Conservation (phyloP, 148 eudicot species). For the Drosera capensis region DNA sequence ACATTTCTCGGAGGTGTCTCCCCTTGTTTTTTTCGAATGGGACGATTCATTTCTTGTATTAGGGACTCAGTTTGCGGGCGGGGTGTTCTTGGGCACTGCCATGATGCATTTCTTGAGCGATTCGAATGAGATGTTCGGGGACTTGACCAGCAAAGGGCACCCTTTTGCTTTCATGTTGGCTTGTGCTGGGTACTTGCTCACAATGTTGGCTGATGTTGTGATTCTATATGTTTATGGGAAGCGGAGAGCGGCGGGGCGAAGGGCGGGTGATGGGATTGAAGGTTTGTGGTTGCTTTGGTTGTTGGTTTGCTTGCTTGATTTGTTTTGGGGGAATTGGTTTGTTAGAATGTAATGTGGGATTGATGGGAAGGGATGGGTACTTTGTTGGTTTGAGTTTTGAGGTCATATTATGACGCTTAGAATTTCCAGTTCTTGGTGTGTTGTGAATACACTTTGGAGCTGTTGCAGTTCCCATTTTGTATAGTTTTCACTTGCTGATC, state of each 20-base stretch:
- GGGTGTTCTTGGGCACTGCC: slow-evolving; percentile 55
- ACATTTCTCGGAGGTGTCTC: slow-evolving; percentile 48
- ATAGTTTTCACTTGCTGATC: no score
- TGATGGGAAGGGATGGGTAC: neutral
- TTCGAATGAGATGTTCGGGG: slow-evolving; percentile 38
- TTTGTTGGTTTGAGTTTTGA: no score
- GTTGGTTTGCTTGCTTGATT: neutral
- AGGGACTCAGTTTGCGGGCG: slow-evolving; percentile 57
- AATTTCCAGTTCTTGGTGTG: no score
- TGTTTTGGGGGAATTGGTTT: neutral
- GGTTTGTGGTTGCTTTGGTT: slow-evolving; percentile 15
- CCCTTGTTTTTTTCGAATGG: slow-evolving; percentile 43
- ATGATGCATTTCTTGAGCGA: slow-evolving; percentile 63
- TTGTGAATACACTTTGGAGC: no score
- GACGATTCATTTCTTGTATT: slow-evolving; percentile 48
- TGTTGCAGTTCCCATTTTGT: no score
- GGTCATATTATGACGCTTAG: no score
- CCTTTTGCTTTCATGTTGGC: slow-evolving; percentile 66
- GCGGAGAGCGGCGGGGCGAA: slow-evolving; percentile 1
- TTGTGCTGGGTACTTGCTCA: slow-evolving; percentile 43
- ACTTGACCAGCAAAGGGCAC: slow-evolving; percentile 34
- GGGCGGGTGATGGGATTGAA: slow-evolving; percentile 33
- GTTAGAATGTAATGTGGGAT: neutral
- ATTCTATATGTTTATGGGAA: slow-evolving; percentile 25
- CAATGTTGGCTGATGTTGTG: slow-evolving; percentile 38